Evolutionary conservation across 768 basidiomycete genomes (phyloP).

Genomic region (Rubroboletus satanas): DNA sequence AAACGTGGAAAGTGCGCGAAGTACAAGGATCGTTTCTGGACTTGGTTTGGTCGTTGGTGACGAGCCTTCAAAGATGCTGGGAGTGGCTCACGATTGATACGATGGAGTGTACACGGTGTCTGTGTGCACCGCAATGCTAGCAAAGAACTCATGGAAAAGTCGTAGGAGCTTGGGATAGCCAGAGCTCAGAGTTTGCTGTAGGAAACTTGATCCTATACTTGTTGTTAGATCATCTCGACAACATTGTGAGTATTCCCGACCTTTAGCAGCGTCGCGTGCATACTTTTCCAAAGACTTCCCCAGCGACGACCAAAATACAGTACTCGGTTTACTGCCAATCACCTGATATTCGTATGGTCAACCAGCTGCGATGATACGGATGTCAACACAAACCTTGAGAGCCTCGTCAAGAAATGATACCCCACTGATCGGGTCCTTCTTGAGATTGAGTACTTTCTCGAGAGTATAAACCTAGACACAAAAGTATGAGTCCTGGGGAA

Average conservation of each 20-base stretch:
- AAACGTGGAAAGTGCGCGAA: conserved; percentile 79
- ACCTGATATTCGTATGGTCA: conserved; percentile 42
- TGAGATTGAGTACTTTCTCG: conserved; percentile 88
- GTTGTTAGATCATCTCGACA: conserved; percentile 2
- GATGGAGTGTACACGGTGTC: conserved; percentile 86
- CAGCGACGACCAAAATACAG: conserved; percentile 86
- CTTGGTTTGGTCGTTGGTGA: conserved; percentile 36
- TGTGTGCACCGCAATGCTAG: conserved; percentile 91
- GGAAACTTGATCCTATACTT: conserved; percentile 71
- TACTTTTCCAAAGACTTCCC: conserved; percentile 79
- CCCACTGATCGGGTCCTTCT: conserved; percentile 77
- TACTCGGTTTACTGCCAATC: conserved; percentile 88
- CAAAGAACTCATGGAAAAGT: conserved; percentile 95
- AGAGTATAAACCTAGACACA: conserved; percentile 78
- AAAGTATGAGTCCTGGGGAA: background rate
- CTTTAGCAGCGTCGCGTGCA: conserved; percentile 73
- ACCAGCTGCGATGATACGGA: background rate
- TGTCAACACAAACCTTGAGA: conserved; percentile 64
- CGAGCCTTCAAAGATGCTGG: background rate
- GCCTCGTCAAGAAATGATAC: conserved; percentile 85
- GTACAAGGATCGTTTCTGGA: conserved; percentile 86
- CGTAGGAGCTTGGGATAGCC: conserved; percentile 87
- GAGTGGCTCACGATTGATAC: conserved; percentile 67
- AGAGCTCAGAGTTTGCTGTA: conserved; percentile 83
- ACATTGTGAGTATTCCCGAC: conserved; percentile 37